phyloP scores from a whole-genome alignment of 2,329 filamentous ascomycete species.

The Fusarium dimerum region DNA sequence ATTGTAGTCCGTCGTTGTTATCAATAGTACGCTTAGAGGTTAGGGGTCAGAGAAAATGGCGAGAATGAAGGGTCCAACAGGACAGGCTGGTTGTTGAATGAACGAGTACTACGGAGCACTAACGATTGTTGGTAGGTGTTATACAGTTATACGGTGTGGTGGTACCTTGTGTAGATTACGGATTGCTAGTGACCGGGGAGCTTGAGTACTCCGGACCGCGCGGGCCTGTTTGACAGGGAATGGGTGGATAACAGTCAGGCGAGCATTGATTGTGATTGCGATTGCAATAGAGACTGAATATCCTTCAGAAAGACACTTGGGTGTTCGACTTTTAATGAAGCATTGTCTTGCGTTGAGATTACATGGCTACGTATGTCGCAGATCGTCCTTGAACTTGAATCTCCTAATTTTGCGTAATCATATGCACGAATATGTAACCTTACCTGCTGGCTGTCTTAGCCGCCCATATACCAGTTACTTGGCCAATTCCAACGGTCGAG shows the following conservation, averaged over 20 bases:
- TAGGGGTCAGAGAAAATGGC: slow-evolving; percentile 25
- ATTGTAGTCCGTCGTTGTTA: slow-evolving; percentile 13
- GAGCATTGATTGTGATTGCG: neutral
- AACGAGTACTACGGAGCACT: neutral
- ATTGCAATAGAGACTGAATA: neutral
- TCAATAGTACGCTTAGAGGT: slow-evolving; percentile 11
- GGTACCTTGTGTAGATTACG: neutral
- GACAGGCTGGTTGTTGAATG: slow-evolving; percentile 26
- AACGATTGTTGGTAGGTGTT: neutral
- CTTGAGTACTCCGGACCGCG: slow-evolving; percentile 9
- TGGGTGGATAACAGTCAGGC: neutral
- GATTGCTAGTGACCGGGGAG: neutral
- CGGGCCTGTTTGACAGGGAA: neutral
- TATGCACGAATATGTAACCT: neutral
- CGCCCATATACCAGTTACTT: neutral
- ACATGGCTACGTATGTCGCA: neutral
- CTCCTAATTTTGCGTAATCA: neutral
- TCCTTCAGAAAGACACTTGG: too few species aligned
- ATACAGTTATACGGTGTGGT: slow-evolving; percentile 5
- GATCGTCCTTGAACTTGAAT: neutral
- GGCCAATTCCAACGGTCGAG: slow-evolving; percentile 19
- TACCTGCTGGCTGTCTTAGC: neutral
- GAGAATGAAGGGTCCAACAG: slow-evolving; percentile 16
- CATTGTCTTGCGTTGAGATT: neutral
- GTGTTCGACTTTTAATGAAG: neutral